Evolutionary conservation across 2,329 filamentous ascomycete genomes (phyloP).

Genomic region (Chrysoporthe austroafricana): DNA sequence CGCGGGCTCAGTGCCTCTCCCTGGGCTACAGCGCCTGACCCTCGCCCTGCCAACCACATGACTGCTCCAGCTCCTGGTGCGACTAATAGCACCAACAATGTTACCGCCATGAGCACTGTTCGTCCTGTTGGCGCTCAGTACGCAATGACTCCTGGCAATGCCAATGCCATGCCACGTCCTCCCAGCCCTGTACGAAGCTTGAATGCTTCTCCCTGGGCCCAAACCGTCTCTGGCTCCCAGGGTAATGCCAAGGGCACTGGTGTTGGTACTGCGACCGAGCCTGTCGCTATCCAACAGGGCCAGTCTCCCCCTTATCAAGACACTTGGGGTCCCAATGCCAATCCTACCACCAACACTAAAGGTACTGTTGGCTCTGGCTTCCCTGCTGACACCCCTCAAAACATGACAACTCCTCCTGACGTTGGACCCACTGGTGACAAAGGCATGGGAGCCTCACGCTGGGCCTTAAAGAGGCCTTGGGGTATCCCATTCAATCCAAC

Average conservation of each 20-base stretch:
- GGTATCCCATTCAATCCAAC: not conserved
- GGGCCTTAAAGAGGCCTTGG: not conserved
- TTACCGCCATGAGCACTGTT: too few species aligned
- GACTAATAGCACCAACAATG: not conserved
- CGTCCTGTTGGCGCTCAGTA: not conserved
- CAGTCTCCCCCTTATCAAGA: too few species aligned
- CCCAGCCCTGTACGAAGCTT: too few species aligned
- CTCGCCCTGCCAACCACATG: too few species aligned
- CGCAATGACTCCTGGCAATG: not conserved
- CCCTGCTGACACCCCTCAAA: not conserved
- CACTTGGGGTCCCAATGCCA: too few species aligned
- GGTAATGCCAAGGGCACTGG: too few species aligned
- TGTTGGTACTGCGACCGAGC: too few species aligned
- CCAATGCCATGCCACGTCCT: not conserved
- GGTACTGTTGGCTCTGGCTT: not conserved
- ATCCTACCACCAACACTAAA: not conserved
- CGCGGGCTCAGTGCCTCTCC: constrained; percentile 1
- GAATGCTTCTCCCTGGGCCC: too few species aligned
- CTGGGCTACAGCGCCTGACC: not conserved
- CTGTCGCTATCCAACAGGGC: too few species aligned
- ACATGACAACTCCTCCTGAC: not conserved
- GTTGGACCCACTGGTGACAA: not conserved
- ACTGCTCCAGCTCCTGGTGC: too few species aligned
- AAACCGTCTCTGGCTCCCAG: too few species aligned
- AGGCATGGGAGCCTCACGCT: not conserved